Evolutionary conservation across 2,329 filamentous ascomycete genomes (phyloP).

Genomic region (Penicillium sp.): DNA sequence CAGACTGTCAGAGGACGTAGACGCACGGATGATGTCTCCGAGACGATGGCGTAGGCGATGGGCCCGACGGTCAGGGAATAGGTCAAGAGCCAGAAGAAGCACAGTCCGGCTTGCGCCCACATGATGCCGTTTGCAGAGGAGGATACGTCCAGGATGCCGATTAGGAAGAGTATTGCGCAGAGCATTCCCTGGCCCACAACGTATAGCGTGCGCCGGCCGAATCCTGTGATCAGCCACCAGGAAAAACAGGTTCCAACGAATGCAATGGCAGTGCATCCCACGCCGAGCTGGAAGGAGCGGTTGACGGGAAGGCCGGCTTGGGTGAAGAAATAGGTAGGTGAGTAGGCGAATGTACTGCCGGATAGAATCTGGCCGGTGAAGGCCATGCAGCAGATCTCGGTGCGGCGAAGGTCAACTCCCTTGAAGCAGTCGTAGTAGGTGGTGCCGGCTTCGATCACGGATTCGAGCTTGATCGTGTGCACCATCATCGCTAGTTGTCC

Average conservation of each 20-base stretch:
- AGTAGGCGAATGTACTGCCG: slow-evolving; percentile 37
- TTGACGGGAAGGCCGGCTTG: slow-evolving; percentile 39
- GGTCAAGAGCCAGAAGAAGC: slow-evolving; percentile 56
- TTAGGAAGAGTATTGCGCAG: slow-evolving; percentile 28
- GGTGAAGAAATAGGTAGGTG: slow-evolving; percentile 42
- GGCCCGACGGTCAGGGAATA: slow-evolving; percentile 59
- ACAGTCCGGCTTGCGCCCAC: slow-evolving; percentile 42
- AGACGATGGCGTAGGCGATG: slow-evolving; percentile 54
- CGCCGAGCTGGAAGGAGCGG: slow-evolving; percentile 39
- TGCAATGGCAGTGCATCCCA: slow-evolving; percentile 55
- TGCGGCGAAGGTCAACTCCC: slow-evolving; percentile 39
- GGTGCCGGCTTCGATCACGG: slow-evolving; percentile 30
- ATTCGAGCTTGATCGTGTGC: slow-evolving; percentile 39
- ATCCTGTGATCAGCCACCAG: slow-evolving; percentile 46
- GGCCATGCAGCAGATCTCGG: slow-evolving; percentile 42
- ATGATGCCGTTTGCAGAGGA: slow-evolving; percentile 26
- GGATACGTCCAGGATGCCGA: slow-evolving; percentile 29
- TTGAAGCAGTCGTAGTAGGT: slow-evolving; percentile 35
- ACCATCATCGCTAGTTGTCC: slow-evolving; percentile 37
- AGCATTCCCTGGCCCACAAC: slow-evolving; percentile 34
- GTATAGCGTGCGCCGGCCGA: slow-evolving; percentile 45
- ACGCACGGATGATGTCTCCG: slow-evolving; percentile 56
- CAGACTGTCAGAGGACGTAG: slow-evolving; percentile 58
- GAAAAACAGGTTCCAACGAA: slow-evolving; percentile 53
- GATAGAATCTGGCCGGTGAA: slow-evolving; percentile 42